These are phyloP conservation scores for Dictyophora rubrovolvata DNA, from an alignment of 768 basidiomycete species.

Conservation along the genomic window DNA sequence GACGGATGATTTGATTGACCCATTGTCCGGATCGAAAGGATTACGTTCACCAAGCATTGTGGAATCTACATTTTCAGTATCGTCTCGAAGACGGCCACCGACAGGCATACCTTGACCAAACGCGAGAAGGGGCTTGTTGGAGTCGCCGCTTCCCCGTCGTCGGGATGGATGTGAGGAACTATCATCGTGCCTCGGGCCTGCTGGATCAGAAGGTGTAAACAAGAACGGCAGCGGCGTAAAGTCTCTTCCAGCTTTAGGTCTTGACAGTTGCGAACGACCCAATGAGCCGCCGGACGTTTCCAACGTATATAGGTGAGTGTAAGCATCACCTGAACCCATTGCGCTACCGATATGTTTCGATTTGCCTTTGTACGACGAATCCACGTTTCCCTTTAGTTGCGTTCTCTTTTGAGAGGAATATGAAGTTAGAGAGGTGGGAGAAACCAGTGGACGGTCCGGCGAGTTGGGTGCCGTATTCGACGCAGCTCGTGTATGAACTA, in stretches of 20 bases:
- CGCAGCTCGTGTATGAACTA: conserved; percentile 19
- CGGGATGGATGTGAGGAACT: neutral
- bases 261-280: neutral
- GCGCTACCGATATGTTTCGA: neutral
- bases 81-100: conserved; percentile 30
- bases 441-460: neutral
- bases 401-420: neutral
- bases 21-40: neutral
- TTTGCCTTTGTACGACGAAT: neutral
- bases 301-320: neutral
- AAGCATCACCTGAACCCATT: neutral
- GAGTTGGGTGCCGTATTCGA: neutral
- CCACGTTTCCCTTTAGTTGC: neutral
- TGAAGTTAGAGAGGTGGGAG: neutral
- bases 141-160: conserved; percentile 13
- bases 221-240: conserved; percentile 21
- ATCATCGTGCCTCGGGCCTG: neutral
- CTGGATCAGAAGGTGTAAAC: conserved; percentile 15
- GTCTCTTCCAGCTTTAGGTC: neutral
- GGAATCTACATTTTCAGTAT: neutral
- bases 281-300: neutral
- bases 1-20: conserved; percentile 29
- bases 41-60: neutral
- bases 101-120: conserved; percentile 14
- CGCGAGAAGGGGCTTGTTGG: conserved; percentile 13